Evolutionary conservation across 176 grass and related monocot genomes (phyloP), one percentile per base, ranked within the genome.

Genomic region (Carex parvula): DNA sequence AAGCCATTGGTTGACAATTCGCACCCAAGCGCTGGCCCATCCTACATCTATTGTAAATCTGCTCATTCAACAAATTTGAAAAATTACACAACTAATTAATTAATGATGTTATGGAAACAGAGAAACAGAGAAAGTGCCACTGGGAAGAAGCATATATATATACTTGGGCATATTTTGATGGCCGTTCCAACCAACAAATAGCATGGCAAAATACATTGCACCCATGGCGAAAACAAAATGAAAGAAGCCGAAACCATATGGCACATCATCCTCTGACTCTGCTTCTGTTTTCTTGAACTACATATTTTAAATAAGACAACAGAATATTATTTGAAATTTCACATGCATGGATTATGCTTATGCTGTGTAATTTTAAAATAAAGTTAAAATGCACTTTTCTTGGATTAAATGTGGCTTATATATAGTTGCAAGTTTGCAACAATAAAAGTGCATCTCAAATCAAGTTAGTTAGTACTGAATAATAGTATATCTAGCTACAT

Each of bases 211-310:
- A 83, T 99, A 99, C 91, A 99, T 99, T 21, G 93, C 90, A 29
- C 97, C 97, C 93, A 96, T 99, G 69, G 97, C 91, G 83, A 99
- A 99, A 18, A 99, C 93, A 24, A 99, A 90, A 87, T 99, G 97
- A 88, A 99, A 99, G 88, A 99, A 99, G 15, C 93, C 93, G 7
- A 93, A 94, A 0, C 97, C 91, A 77, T 99, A 99, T 3, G 93
- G 97, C 46, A 94, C 77, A 64, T 91, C 93, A 29, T 93, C 93
- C 48, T 95, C 89, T 0, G 86, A 81, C 62, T 94, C 90, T 33
- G 67, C 81, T 33, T 93, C 87, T 0, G 83, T 70, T 83, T 89
- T 93, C 88, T 90, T 99, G 87, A 99, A 94, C 97, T 99, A 88
- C 69, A 90, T 52, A 44, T 80, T 62, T n/a, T 57, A 56, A 6